These are phyloP conservation scores for Penicillium polonicum DNA, from an alignment of 2,329 filamentous ascomycete genomes.

Conservation along the genomic window DNA sequence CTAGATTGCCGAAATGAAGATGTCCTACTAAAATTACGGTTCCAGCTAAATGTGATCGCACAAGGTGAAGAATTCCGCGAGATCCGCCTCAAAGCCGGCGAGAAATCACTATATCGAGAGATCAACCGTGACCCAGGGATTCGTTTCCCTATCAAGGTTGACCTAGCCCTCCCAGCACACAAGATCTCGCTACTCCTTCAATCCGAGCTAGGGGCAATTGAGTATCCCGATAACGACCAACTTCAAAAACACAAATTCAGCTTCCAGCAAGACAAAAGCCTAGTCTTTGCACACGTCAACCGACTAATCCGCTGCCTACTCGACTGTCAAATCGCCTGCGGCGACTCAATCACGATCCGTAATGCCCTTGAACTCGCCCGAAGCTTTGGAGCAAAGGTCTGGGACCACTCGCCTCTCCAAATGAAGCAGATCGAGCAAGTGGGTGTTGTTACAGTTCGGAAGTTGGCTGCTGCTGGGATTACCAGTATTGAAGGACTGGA, in stretches of 20 bases:
- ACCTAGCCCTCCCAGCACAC: constrained; percentile 64
- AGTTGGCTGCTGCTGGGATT: constrained; percentile 69
- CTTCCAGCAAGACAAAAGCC: constrained; percentile 58
- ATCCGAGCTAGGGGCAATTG: constrained; percentile 65
- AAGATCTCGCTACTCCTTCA: constrained; percentile 80
- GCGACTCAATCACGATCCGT: constrained; percentile 66
- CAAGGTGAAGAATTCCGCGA: constrained; percentile 72
- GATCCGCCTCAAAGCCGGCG: constrained; percentile 66
- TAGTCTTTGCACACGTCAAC: constrained; percentile 67
- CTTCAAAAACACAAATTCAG: constrained; percentile 55
- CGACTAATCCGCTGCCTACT: constrained; percentile 72
- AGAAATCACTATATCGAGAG: constrained; percentile 68
- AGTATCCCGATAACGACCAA: constrained; percentile 61
- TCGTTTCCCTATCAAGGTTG: constrained; percentile 68
- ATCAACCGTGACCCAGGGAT: constrained; percentile 69
- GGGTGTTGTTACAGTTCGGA: constrained; percentile 72
- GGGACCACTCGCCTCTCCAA: constrained; percentile 80
- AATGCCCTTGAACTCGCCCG: constrained; percentile 75
- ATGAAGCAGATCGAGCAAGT: constrained; percentile 80
- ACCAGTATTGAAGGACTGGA: constrained; percentile 70
- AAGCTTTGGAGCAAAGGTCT: constrained; percentile 70
- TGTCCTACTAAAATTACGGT: constrained; percentile 10
- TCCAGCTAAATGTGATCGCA: constrained; percentile 63
- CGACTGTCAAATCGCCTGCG: constrained; percentile 64
- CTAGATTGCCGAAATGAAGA: too few relatives aligned